Evolutionary conservation across 805 yeast species (phyloP).

Genomic region (Nakazawaea ishiwadae): DNA sequence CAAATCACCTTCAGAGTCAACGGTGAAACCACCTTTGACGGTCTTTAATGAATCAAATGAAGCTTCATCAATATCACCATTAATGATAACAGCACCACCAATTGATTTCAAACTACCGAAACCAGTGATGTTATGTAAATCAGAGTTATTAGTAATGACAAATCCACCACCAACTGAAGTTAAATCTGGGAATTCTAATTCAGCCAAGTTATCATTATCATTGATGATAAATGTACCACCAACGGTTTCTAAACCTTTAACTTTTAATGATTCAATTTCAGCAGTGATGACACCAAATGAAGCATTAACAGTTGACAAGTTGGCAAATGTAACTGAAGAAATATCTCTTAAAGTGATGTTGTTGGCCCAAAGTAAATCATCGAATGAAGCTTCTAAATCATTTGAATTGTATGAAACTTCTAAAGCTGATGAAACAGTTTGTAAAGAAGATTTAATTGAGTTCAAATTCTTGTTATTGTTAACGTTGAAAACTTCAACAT

Average conservation of each 20-base stretch:
- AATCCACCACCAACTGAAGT: constrained; percentile 89
- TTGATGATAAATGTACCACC: constrained; percentile 80
- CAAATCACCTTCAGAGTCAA: constrained; percentile 72
- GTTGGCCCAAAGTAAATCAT: constrained; percentile 77
- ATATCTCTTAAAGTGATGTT: constrained; percentile 83
- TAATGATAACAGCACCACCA: constrained; percentile 82
- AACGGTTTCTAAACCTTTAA: constrained; percentile 51
- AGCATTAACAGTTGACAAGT: constrained; percentile 69
- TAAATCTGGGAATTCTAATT: constrained; percentile 65
- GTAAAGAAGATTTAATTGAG: constrained; percentile 65
- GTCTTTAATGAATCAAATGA: constrained; percentile 66
- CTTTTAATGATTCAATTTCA: constrained; percentile 51
- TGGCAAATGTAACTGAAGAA: constrained; percentile 62
- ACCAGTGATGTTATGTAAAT: constrained; percentile 60
- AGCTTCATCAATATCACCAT: constrained; percentile 80
- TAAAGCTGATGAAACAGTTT: constrained; percentile 68
- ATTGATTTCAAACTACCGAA: constrained; percentile 70
- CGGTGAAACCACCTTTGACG: constrained; percentile 89
- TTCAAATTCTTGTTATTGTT: constrained; percentile 87
- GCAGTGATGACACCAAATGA: constrained; percentile 79
- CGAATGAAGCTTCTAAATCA: constrained; percentile 62
- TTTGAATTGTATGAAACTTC: constrained; percentile 85
- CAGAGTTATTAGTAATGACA: constrained; percentile 79
- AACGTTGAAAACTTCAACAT: constrained; percentile 60
- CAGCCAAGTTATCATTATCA: constrained; percentile 69